A percentile compares a stretch with the other conserved stretches of the same genome.
Conservation (phyloP, 208 protist genomes). For the Tritrichomonas foetus region DNA sequence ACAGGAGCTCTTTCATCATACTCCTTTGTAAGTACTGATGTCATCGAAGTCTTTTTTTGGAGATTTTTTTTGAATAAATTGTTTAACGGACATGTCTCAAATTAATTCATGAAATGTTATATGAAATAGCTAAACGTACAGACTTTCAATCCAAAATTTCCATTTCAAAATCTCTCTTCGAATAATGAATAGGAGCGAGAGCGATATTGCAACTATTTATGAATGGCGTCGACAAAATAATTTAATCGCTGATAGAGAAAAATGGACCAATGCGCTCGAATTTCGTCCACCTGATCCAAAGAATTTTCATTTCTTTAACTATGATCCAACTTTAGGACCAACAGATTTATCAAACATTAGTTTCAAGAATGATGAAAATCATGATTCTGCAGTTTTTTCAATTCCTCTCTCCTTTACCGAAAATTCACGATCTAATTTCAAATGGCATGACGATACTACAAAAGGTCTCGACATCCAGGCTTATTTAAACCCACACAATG, state of each 20-base stretch:
- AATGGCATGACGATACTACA: not conserved
- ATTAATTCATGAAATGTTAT: no score
- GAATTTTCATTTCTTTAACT: conserved; percentile 22
- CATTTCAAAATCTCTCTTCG: no score
- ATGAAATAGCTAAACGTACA: no score
- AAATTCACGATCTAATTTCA: not conserved
- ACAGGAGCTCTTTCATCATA: no score
- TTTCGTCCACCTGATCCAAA: not conserved
- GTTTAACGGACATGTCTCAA: no score
- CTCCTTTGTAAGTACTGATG: no score
- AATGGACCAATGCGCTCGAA: no score
- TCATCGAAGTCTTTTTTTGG: no score
- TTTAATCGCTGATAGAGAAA: not conserved
- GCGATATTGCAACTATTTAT: not conserved
- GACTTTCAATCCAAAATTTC: no score
- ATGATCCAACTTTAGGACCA: conserved; percentile 30
- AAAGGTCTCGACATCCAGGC: not conserved
- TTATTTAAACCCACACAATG: not conserved
- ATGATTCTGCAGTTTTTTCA: conserved; percentile 22
- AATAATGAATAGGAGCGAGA: not conserved
- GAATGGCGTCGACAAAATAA: not conserved
- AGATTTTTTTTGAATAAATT: no score
- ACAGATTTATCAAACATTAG: conserved; percentile 2
- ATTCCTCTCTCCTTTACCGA: conserved; percentile 21
- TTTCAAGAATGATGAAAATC: not conserved